Evolutionary conservation across 1,139 yeast genomes (phyloP).

Genomic region (Meyerozyma sp.): DNA sequence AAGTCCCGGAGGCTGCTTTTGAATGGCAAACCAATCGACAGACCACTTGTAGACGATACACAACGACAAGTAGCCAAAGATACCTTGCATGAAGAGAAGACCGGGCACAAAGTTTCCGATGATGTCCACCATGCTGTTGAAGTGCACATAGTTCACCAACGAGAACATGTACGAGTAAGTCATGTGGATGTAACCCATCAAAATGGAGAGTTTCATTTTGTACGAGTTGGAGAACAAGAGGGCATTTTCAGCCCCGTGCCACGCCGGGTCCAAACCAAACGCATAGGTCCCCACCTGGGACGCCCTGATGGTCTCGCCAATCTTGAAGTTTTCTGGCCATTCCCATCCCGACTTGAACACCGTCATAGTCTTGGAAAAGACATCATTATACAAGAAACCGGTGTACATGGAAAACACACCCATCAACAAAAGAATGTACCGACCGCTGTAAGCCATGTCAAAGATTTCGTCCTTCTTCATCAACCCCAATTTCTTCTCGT

Average conservation of each 20-base stretch:
- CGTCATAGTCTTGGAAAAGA: constrained; percentile 74
- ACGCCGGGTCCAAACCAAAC: constrained; percentile 68
- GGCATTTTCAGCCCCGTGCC: constrained; percentile 82
- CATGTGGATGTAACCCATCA: constrained; percentile 80
- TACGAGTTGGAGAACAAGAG: constrained; percentile 71
- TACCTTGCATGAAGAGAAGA: constrained; percentile 74
- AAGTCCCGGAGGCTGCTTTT: constrained; percentile 71
- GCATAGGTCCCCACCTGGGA: constrained; percentile 53
- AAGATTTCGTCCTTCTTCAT: constrained; percentile 74
- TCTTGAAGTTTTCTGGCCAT: constrained; percentile 51
- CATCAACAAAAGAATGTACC: constrained; percentile 70
- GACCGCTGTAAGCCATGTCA: constrained; percentile 76
- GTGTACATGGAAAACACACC: constrained; percentile 77
- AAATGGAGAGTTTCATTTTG: constrained; percentile 75
- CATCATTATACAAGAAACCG: constrained; percentile 70
- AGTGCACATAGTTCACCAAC: constrained; percentile 56
- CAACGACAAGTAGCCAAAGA: constrained; percentile 70
- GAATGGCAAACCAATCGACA: constrained; percentile 67
- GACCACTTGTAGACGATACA: constrained; percentile 78
- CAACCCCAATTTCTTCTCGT: constrained; percentile 52
- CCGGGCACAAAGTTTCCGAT: constrained; percentile 80
- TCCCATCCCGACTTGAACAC: constrained; percentile 70
- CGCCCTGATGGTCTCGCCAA: constrained; percentile 56
- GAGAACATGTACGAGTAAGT: constrained; percentile 68
- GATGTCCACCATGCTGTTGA: constrained; percentile 57